Conservation (phyloP, 2,329 filamentous ascomycete genomes). For the Exutisphaerella laricina region DNA sequence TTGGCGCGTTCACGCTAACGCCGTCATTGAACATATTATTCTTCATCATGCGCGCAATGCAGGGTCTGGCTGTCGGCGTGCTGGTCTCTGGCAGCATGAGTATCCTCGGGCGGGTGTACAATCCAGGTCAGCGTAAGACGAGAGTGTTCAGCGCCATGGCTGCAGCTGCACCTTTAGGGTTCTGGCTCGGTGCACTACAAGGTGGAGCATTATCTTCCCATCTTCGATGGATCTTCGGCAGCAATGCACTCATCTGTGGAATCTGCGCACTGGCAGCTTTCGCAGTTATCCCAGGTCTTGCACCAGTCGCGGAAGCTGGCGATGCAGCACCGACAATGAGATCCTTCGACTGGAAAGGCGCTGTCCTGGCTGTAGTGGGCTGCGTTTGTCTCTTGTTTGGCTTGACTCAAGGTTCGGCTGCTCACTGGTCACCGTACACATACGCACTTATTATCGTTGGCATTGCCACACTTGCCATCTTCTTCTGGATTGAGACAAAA, state of each 20-base stretch:
- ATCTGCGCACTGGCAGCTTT: slow-evolving; percentile 37
- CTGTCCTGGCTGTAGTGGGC: slow-evolving; percentile 26
- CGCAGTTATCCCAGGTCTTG: slow-evolving; percentile 38
- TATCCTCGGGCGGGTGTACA: slow-evolving; percentile 37
- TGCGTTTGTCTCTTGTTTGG: slow-evolving; percentile 35
- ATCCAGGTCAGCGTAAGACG: slow-evolving; percentile 36
- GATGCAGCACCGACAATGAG: slow-evolving; percentile 20
- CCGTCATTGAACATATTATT: slow-evolving; percentile 34
- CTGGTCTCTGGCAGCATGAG: slow-evolving; percentile 36
- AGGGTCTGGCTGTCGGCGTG: slow-evolving; percentile 34
- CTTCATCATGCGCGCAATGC: slow-evolving; percentile 37
- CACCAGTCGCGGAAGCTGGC: slow-evolving; percentile 28
- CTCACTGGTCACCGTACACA: slow-evolving; percentile 36
- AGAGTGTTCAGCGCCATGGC: slow-evolving; percentile 36
- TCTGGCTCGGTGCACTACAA: slow-evolving; percentile 37
- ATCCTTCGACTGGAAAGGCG: slow-evolving; percentile 32
- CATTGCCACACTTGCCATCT: slow-evolving; percentile 28
- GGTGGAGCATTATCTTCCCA: slow-evolving; percentile 39
- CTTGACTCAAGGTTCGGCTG: slow-evolving; percentile 33
- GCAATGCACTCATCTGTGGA: slow-evolving; percentile 38
- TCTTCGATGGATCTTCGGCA: slow-evolving; percentile 42
- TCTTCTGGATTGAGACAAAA: slow-evolving; percentile 31
- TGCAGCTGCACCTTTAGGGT: slow-evolving; percentile 34
- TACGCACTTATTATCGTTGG: slow-evolving; percentile 34
- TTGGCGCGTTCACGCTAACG: slow-evolving; percentile 35